Conservation (phyloP, 2,329 filamentous ascomycete genomes). For the Phaeosphaeria sp. region DNA sequence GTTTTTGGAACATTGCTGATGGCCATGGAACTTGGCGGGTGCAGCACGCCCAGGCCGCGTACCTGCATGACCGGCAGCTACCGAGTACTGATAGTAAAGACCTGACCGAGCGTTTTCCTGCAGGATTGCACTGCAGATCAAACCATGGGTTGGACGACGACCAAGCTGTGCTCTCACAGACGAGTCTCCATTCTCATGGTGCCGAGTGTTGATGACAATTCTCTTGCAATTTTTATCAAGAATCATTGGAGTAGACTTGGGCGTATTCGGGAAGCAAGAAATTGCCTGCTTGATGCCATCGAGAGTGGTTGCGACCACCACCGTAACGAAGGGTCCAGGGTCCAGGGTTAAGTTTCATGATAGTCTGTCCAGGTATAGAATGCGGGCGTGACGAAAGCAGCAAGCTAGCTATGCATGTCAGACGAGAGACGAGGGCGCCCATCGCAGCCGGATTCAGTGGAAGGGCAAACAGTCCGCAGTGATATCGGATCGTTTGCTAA, state of each 20-base stretch:
- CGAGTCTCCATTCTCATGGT: neutral
- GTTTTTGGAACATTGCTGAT: neutral
- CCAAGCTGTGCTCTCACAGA: neutral
- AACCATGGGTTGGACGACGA: neutral
- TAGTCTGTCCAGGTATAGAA: neutral
- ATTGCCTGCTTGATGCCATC: neutral
- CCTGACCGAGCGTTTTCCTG: neutral
- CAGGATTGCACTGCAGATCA: neutral
- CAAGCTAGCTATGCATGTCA: neutral
- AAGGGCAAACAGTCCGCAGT: neutral
- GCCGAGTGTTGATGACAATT: neutral
- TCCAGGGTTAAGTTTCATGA: neutral
- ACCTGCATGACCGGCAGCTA: neutral
- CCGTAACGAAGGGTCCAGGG: neutral
- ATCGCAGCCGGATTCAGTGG: neutral
- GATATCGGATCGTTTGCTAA: neutral
- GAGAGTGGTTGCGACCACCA: neutral
- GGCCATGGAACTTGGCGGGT: neutral
- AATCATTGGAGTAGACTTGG: neutral
- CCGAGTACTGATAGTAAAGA: neutral
- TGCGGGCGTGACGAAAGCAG: neutral
- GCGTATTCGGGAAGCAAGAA: neutral
- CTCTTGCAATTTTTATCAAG: neutral
- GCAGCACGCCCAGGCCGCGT: neutral
- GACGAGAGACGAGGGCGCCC: neutral